Evolutionary conservation across 2,329 filamentous ascomycete genomes (phyloP).

Genomic region (Cladophialophora exuberans): DNA sequence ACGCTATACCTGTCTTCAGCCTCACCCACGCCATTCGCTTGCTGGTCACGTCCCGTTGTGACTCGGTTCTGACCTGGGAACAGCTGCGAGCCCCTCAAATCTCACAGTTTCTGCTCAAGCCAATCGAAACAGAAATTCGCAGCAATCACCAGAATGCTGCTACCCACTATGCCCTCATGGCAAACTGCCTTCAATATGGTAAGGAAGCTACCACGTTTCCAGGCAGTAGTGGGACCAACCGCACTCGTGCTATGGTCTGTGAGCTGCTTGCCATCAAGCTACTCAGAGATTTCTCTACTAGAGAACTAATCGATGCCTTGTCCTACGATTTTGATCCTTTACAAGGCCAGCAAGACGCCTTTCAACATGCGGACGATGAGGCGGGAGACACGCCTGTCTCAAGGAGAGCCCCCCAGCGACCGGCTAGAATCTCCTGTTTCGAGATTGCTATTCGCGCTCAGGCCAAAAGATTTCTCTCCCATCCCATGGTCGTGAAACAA

Average conservation of each 20-base stretch:
- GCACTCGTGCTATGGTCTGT: constrained; percentile 83
- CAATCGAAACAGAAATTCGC: constrained; percentile 87
- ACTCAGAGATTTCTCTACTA: constrained; percentile 83
- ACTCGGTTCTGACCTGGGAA: constrained; percentile 92
- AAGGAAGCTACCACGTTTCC: constrained; percentile 84
- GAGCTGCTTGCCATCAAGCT: constrained; percentile 89
- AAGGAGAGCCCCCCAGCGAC: constrained; percentile 52
- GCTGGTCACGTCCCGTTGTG: constrained; percentile 80
- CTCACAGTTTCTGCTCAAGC: constrained; percentile 93
- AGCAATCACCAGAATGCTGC: constrained; percentile 81
- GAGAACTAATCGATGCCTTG: constrained; percentile 89
- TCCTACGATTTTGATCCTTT: constrained; percentile 95
- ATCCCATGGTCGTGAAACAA: constrained; percentile 89
- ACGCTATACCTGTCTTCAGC: constrained; percentile 85
- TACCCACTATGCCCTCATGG: constrained; percentile 86
- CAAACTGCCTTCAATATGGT: constrained; percentile 89
- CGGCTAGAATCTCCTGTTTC: constrained; percentile 82
- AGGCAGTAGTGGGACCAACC: constrained; percentile 80
- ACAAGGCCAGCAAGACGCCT: constrained; percentile 69
- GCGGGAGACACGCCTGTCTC: constrained; percentile 36
- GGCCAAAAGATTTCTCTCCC: constrained; percentile 88
- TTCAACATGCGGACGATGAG: constrained; percentile 32
- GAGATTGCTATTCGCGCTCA: constrained; percentile 92
- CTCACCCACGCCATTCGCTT: constrained; percentile 88
- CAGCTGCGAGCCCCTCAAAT: constrained; percentile 94